Percentiles rank a stretch among this genome's conserved stretches.
These are phyloP conservation scores for Trypethelium eluteriae DNA, from an alignment of 495 filamentous ascomycete genomes.

Conservation along the genomic window DNA sequence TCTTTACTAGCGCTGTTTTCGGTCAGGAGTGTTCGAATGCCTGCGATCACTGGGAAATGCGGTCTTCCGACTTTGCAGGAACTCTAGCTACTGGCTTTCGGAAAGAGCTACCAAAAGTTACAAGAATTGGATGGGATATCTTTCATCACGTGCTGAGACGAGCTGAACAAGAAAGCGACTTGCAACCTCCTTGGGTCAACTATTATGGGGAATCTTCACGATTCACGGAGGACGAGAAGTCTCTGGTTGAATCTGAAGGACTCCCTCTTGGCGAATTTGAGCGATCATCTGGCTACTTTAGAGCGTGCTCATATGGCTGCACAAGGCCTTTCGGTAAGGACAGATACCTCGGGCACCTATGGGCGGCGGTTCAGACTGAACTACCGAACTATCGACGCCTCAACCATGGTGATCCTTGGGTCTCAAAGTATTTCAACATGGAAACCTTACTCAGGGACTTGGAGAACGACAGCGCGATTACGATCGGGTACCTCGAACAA, in stretches of 20 bases:
- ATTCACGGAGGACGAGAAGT: background rate
- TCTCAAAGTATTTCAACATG: slow-evolving; percentile 13
- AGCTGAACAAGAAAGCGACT: background rate
- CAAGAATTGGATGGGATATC: background rate
- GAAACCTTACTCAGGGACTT: background rate
- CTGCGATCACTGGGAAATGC: background rate
- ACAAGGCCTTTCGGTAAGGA: slow-evolving; percentile 9
- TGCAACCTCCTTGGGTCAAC: background rate
- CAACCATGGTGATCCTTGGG: slow-evolving; percentile 2
- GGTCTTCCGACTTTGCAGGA: background rate
- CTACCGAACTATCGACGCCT: slow-evolving; percentile 17
- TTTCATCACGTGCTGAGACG: no score
- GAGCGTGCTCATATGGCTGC: background rate
- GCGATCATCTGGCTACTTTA: background rate
- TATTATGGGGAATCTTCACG: background rate
- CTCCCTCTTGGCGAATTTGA: background rate
- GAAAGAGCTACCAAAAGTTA: background rate
- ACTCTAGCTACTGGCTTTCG: background rate
- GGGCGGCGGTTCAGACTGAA: slow-evolving; percentile 19
- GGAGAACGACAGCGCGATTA: background rate
- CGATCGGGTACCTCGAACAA: background rate
- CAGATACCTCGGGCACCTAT: slow-evolving; percentile 13
- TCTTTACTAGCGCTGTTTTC: background rate
- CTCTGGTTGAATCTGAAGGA: background rate
- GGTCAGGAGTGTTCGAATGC: background rate